Conservation (phyloP, 345 rosid species). For the Lenwebbia sp. region DNA sequence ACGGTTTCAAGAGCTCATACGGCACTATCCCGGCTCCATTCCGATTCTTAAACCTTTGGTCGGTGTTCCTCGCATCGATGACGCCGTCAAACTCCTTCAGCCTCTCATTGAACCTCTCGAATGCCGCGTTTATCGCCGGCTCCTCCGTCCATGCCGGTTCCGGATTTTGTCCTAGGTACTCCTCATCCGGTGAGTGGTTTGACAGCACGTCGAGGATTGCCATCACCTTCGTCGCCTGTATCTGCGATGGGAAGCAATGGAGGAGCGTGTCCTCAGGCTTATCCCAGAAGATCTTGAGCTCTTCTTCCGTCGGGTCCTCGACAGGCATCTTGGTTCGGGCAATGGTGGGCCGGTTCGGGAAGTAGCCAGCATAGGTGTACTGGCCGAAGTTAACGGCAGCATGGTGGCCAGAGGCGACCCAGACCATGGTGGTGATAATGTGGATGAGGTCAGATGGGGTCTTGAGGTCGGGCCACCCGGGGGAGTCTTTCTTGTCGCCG, state of each 20-base stretch:
- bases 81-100: constrained; percentile 25
- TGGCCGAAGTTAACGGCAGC: constrained; percentile 51
- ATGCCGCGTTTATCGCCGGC: constrained; percentile 16
- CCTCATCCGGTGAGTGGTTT: constrained; percentile 42
- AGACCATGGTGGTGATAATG: constrained; percentile 23
- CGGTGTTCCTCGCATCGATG: constrained; percentile 19
- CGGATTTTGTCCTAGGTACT: constrained; percentile 26
- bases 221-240: constrained; percentile 37
- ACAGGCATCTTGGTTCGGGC: constrained; percentile 30
- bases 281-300: constrained; percentile 12
- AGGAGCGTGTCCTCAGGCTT: constrained; percentile 25
- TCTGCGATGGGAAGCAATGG: constrained; percentile 24
- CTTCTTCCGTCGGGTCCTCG: constrained; percentile 19
- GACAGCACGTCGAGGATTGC: constrained; percentile 29
- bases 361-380: constrained; percentile 32
- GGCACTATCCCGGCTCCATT: constrained; percentile 33
- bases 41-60: constrained; percentile 18
- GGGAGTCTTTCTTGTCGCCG: constrained; percentile 33
- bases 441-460: constrained; percentile 20
- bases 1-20: constrained; percentile 35
- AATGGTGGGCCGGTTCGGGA: constrained; percentile 38
- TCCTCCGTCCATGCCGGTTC: constrained; percentile 23
- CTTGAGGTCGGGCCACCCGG: constrained; percentile 37
- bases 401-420: constrained; percentile 43
- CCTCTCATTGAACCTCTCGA: constrained; percentile 20